phyloP scores from a whole-genome alignment of 257 asterid genomes.

The Oldenlandia corymbosa region DNA sequence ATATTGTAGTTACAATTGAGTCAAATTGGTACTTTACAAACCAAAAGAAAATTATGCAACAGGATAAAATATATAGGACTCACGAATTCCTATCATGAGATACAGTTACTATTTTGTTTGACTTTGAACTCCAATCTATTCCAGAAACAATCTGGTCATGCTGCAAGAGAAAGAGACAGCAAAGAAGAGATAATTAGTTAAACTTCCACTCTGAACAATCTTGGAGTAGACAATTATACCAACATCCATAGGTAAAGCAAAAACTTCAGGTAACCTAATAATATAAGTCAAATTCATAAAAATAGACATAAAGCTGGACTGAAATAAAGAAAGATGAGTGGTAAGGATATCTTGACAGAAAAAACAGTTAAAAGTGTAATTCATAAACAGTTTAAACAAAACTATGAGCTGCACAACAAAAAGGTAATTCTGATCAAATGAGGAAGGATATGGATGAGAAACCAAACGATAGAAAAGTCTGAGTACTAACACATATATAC shows the following conservation, averaged over 20 bases:
- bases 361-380: not conserved
- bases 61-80: no score
- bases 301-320: not conserved
- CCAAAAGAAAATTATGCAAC: slow-evolving; percentile 13
- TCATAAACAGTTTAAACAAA: not conserved
- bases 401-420: not conserved
- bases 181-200: slow-evolving; percentile 6
- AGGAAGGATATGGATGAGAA: not conserved
- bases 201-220: not conserved
- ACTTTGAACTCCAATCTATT: slow-evolving; percentile 76
- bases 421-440: not conserved
- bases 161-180: slow-evolving; percentile 40
- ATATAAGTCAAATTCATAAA: not conserved
- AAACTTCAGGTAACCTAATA: not conserved
- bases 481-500: not conserved
- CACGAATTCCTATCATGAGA: slow-evolving; percentile 99
- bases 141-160: slow-evolving; percentile 99
- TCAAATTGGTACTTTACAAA: not conserved
- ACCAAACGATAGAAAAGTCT: not conserved
- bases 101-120: slow-evolving; percentile 89
- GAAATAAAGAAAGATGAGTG: not conserved
- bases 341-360: not conserved
- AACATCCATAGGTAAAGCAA: not conserved
- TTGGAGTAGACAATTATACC: slow-evolving; percentile 1
- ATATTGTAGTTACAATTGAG: not conserved